Evolutionary conservation across 2,329 filamentous ascomycete genomes (phyloP).

Genomic region (Cladosporium sp.): DNA sequence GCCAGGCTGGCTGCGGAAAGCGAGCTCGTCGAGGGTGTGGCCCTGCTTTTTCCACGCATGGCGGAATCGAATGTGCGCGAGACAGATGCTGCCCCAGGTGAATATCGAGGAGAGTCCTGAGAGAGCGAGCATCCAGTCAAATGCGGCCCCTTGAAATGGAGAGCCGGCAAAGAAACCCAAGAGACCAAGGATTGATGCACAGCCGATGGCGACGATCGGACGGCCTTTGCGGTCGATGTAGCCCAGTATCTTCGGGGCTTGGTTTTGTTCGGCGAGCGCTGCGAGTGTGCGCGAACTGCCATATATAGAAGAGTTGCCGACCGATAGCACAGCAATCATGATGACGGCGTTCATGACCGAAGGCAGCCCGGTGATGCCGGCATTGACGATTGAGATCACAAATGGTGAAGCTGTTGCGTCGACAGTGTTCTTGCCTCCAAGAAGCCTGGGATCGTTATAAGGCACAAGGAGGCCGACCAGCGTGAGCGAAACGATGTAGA

Average conservation of each 20-base stretch:
- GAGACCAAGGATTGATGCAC: constrained; percentile 69
- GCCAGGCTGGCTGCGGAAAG: constrained; percentile 60
- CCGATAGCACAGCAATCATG: constrained; percentile 61
- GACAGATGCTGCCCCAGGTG: constrained; percentile 81
- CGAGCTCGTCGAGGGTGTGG: constrained; percentile 65
- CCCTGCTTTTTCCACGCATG: constrained; percentile 70
- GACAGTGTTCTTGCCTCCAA: constrained; percentile 39
- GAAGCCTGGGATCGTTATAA: constrained; percentile 39
- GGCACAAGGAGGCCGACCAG: constrained; percentile 40
- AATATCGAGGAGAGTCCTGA: constrained; percentile 74
- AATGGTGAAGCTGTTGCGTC: constrained; percentile 60
- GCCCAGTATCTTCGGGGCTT: constrained; percentile 59
- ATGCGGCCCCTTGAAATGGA: constrained; percentile 60
- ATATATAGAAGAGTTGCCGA: constrained; percentile 58
- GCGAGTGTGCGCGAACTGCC: constrained; percentile 81
- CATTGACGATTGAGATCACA: constrained; percentile 64
- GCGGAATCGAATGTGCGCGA: constrained; percentile 92
- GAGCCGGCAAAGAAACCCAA: constrained; percentile 76
- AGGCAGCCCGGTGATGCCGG: constrained; percentile 63
- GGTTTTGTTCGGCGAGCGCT: constrained; percentile 73
- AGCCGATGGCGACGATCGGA: constrained; percentile 70
- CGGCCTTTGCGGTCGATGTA: constrained; percentile 76
- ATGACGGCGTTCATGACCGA: constrained; percentile 70
- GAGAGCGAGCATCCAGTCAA: constrained; percentile 78
- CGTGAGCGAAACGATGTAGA: constrained; percentile 39